Conservation (phyloP, 495 filamentous ascomycete genomes). For the Neurospora discreta region DNA sequence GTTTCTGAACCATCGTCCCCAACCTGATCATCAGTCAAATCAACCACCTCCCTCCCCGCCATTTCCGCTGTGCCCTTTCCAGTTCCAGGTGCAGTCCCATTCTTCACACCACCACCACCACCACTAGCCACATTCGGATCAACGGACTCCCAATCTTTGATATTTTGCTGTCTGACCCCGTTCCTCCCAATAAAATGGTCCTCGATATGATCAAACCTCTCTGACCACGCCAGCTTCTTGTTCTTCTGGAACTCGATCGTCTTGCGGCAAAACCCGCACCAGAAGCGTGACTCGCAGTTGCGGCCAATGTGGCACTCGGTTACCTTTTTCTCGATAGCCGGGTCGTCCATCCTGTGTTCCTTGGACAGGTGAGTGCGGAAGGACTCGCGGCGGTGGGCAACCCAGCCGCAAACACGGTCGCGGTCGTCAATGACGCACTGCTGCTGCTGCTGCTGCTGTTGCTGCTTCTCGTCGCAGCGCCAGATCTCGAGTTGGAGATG, state of each 20-base stretch:
- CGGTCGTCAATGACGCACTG: not conserved
- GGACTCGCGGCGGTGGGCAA: conserved; percentile 49
- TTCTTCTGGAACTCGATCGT: conserved; percentile 45
- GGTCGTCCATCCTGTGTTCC: conserved; percentile 38
- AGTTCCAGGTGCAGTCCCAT: not conserved
- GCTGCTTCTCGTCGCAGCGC: conserved; percentile 48
- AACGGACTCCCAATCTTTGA: conserved; percentile 27
- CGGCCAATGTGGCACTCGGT: conserved; percentile 51
- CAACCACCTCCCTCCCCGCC: not conserved
- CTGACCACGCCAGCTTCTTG: conserved; percentile 52
- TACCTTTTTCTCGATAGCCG: conserved; percentile 34
- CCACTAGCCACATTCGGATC: conserved; percentile 3
- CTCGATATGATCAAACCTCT: conserved; percentile 83
- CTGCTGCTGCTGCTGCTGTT: not conserved
- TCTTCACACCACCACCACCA: not conserved
- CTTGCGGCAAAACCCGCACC: conserved; percentile 77
- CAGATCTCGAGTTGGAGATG: conserved; percentile 68
- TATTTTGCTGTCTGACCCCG: conserved; percentile 16
- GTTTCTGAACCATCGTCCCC: not conserved
- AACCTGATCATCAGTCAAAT: not conserved
- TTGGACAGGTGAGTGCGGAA: conserved; percentile 50
- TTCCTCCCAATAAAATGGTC: conserved; percentile 52
- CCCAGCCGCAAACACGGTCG: conserved; percentile 38
- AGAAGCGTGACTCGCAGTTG: conserved; percentile 62
- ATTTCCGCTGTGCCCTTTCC: not conserved